Evolutionary conservation across 2,329 filamentous ascomycete genomes (phyloP), one percentile per base, ranked within the genome.

Genomic region (Aspergillus novoparasiticus): DNA sequence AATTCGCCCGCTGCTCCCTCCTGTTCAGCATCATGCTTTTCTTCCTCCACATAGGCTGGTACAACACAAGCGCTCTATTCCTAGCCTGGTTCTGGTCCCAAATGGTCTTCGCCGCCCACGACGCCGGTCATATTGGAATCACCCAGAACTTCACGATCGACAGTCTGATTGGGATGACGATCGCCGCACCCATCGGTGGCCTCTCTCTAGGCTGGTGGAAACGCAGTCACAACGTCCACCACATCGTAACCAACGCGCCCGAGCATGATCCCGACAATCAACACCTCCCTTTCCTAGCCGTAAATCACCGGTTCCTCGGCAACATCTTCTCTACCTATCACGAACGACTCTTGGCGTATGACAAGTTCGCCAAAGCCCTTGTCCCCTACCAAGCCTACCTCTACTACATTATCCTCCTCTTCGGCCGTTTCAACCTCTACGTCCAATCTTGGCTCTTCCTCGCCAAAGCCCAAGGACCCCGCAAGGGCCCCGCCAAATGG

Each of bases 191-290:
- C 70, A 81, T 94, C 32, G 94, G 94, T 41, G 94, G 95, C 0
- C 81, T 98, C 26, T 96, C 92, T 16, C 80, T 96, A 54, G 92
- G 94, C 55, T 98, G 94, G 94, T 98, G 94, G 94, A 98, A 98
- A 80, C 86, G 88, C 64, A 97, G 88, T 74, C 94, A 98, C 78
- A 97, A 97, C 74, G 93, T 97, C 16, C 94, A 97, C 76, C 94
- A 98, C 74, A 92, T 97, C 70, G 90, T 97, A 51, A 98, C 94
- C 11, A 98, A 98, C 77, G 89, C 90, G 30, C 91, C 93, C 16
- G 94, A 97, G 77, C 94, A 98, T 75, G 94, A 98, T 74, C 94
- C 94, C 0, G 94, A 98, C 75, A 97, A 97, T 70, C 87, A 94
- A 75, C 89, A 96, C 75, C 86, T 96, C 78, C 93, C 93, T 3